Conservation (phyloP, 2,329 filamentous ascomycete species). For the Dactylellina cionopaga region DNA sequence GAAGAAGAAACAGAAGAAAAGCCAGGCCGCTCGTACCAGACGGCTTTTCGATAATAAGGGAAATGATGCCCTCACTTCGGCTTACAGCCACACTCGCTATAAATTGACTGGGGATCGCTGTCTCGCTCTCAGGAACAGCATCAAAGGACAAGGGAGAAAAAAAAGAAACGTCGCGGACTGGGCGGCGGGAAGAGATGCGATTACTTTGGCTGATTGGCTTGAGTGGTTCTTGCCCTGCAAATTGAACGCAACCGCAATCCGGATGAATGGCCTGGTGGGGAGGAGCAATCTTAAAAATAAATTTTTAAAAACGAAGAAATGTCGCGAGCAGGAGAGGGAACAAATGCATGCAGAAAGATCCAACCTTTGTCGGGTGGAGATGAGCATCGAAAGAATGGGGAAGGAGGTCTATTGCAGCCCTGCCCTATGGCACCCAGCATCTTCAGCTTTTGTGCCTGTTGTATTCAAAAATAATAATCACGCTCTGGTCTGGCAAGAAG, state of each 20-base stretch:
- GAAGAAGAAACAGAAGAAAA: conserved; percentile 28
- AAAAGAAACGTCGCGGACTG: conserved; percentile 8
- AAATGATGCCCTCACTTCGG: conserved; percentile 41
- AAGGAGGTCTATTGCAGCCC: conserved; percentile 30
- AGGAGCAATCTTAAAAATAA: conserved; percentile 13
- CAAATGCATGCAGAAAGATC: not conserved
- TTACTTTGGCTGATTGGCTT: conserved; percentile 39
- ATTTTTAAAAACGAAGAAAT: conserved; percentile 36
- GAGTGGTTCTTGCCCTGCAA: conserved; percentile 6
- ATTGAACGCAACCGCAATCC: conserved; percentile 32
- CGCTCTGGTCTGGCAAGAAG: not conserved
- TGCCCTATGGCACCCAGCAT: too few species aligned
- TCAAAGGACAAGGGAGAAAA: conserved; percentile 46
- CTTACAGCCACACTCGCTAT: conserved; percentile 49
- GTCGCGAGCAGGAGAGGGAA: conserved; percentile 32
- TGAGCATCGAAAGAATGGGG: conserved; percentile 38
- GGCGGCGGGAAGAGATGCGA: conserved; percentile 16
- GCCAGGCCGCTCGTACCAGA: too few species aligned
- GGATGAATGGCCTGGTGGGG: conserved; percentile 23
- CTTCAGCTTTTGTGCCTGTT: too few species aligned
- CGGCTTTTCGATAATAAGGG: conserved; percentile 45
- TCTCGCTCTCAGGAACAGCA: conserved; percentile 42
- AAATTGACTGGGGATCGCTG: conserved; percentile 27
- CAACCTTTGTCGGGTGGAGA: conserved; percentile 26
- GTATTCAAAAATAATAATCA: not conserved